A percentile compares a stretch with the other conserved stretches of the same genome.
Conservation (phyloP, 768 basidiomycete genomes). For the Mrakia frigida region DNA sequence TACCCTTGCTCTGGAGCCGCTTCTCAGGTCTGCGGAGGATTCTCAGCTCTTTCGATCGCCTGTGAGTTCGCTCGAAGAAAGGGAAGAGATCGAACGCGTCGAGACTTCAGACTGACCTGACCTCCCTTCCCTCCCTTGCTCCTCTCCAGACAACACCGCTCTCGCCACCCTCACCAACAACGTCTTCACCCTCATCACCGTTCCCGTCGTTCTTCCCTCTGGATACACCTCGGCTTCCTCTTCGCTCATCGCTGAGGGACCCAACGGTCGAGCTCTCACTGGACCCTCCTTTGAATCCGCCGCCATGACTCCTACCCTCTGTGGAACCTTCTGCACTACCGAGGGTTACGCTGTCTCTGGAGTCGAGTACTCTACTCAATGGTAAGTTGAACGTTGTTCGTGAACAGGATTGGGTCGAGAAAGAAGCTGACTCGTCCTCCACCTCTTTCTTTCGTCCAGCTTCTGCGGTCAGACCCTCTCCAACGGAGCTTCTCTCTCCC, state of each 20-base stretch:
- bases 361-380: slow-evolving; percentile 35
- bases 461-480: slow-evolving; percentile 53
- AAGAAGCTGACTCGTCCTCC: background rate
- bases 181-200: no score
- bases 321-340: slow-evolving; percentile 35
- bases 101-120: no score
- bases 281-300: slow-evolving; percentile 32
- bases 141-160: no score
- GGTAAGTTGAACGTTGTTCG: background rate
- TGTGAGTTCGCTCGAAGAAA: no score
- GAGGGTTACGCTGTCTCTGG: slow-evolving; percentile 35
- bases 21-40: no score
- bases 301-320: slow-evolving; percentile 37
- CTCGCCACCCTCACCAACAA: no score
- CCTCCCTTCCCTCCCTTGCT: no score
- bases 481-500: slow-evolving; percentile 26
- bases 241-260: slow-evolving; percentile 18
- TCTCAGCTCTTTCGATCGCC: no score
- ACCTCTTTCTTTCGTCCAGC: slow-evolving; percentile 23
- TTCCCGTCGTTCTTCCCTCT: no score
- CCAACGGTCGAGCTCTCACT: slow-evolving; percentile 36
- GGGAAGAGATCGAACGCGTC: no score
- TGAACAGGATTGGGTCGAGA: background rate
- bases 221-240: no score
- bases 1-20: no score